A percentile compares a stretch with the other conserved stretches of the same genome.
phyloP scores from a whole-genome alignment of 257 asterid genomes.

The Knoxia roxburghii region DNA sequence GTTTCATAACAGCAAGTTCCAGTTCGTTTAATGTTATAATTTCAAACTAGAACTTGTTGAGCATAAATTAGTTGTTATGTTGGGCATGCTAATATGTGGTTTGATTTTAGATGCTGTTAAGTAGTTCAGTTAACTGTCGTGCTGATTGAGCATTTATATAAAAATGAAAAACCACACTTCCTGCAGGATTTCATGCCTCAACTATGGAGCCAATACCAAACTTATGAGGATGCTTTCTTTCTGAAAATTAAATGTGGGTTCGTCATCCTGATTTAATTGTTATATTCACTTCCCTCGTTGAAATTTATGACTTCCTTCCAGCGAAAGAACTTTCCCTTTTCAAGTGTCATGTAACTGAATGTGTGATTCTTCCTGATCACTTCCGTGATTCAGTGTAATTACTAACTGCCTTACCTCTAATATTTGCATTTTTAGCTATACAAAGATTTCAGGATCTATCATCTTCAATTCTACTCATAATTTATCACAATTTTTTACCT shows the following conservation, averaged over 20 bases:
- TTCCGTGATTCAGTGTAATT: background rate
- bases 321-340: background rate
- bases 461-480: background rate
- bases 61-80: background rate
- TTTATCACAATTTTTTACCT: background rate
- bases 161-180: background rate
- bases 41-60: background rate
- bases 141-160: background rate
- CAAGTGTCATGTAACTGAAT: background rate
- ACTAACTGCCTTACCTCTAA: no score
- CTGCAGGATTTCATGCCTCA: conserved; percentile 71
- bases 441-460: background rate
- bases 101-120: background rate
- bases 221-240: conserved; percentile 71
- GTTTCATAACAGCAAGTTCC: background rate
- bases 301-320: background rate
- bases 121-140: background rate
- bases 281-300: background rate
- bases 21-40: background rate
- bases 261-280: background rate
- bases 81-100: background rate
- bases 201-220: conserved; percentile 47
- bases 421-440: background rate
- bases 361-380: background rate
- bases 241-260: conserved; percentile 55